Conservation (phyloP, 2,329 filamentous ascomycete species). For the Moelleriella libera region DNA sequence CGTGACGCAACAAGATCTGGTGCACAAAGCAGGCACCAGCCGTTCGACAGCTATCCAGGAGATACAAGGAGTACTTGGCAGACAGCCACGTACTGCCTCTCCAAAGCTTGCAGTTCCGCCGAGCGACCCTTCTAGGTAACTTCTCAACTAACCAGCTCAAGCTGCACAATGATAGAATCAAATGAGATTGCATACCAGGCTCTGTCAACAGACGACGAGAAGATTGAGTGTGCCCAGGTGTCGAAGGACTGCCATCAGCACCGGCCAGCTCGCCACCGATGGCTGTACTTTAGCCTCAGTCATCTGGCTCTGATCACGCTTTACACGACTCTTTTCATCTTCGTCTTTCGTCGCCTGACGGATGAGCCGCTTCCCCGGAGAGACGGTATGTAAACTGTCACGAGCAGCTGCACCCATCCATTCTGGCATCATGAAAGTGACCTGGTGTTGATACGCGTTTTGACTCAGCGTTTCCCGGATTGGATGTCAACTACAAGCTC, state of each 20-base stretch:
- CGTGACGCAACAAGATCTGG: no score
- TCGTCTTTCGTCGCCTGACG: not conserved
- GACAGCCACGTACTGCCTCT: no score
- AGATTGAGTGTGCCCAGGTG: not conserved
- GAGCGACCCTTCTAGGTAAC: no score
- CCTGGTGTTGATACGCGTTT: no score
- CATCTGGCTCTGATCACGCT: not conserved
- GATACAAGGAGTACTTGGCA: no score
- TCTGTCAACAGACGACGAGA: not conserved
- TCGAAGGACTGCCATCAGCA: not conserved
- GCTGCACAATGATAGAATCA: not conserved
- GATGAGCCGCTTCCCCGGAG: not conserved
- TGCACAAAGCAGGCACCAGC: no score
- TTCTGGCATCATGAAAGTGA: no score
- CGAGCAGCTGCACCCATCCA: no score
- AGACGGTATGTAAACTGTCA: not conserved
- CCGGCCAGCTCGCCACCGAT: not conserved
- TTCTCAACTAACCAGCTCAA: not conserved
- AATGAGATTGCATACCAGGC: not conserved
- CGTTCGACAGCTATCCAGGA: no score
- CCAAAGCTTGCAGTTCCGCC: no score
- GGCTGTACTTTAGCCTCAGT: not conserved
- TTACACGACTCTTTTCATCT: not conserved
- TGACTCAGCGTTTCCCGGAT: not conserved
- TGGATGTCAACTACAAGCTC: not conserved